Base-by-base conservation (phyloP, 768 basidiomycete species). In the Suillus brevipes region DNA sequence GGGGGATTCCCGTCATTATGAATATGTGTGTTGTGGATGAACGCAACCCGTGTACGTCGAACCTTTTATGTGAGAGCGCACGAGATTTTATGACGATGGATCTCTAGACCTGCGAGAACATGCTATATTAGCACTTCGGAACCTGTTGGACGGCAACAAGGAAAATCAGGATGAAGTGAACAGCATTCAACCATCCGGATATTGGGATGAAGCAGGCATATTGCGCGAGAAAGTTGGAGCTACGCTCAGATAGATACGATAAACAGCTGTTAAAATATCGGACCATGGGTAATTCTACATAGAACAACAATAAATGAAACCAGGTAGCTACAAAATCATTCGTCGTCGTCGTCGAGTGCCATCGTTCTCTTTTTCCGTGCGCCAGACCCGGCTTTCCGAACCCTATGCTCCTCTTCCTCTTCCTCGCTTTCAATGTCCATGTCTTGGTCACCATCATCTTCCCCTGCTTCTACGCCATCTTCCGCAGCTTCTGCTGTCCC, bases 1-100 rank as follows among this genome's bases (percentile, higher is more conserved):
- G 86, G 28, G 95, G 95, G 55, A 87, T 97, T 65, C 83, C 88
- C 60, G 84, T 94, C 55, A 83, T 97, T 20, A 88, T 97, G 86
- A 91, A 90, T 72, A 81, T 95, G 78, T 96, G 94, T 75, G 92
- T 93, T 20, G 81, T 94, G 34, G 95, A 98, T 74, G 95, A 95
- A 70, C 80, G 89, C 64, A 97, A 96, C 77, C 95, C 95, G 45
- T 95, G 95, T 97, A 75, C 78, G 95, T 87, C 8, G 37, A 14
- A 23, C 37, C n/a, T 55, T 18, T 37, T 36, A 10, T 20, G 36
- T 40, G 28, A 60, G 16, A 25, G 38, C 45, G 38, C 40, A 58
- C 25, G 40, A 38, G n/a, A 25, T 37, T 25, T 61, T 56, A 49
- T 37, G 58, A 42, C 6, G 18, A 20, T 31, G 6, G 18, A 59